Percentiles rank a stretch among this genome's conserved stretches.
Evolutionary conservation across 2,329 filamentous ascomycete genomes (phyloP).

Genomic region (Pseudogymnoascus pannorum): DNA sequence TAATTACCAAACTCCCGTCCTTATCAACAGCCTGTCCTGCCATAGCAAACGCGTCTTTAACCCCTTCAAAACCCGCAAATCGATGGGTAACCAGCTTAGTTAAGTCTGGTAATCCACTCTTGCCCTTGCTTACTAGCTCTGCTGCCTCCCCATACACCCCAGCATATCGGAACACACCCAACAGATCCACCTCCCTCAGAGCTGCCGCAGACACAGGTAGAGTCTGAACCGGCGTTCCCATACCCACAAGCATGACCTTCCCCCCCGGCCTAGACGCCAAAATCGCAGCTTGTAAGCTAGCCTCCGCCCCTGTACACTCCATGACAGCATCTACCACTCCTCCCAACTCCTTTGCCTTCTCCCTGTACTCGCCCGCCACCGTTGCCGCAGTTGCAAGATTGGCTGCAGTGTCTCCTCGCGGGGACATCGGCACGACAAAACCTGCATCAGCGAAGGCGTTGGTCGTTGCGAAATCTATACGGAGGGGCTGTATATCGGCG

Average conservation of each 20-base stretch:
- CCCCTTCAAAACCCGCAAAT: slow-evolving; percentile 53
- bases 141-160: slow-evolving; percentile 65
- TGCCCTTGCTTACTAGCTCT: slow-evolving; percentile 58
- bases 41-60: slow-evolving; percentile 68
- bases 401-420: slow-evolving; percentile 68
- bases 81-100: neutral
- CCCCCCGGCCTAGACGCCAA: slow-evolving; percentile 65
- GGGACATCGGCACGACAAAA: slow-evolving; percentile 54
- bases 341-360: slow-evolving; percentile 43
- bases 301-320: slow-evolving; percentile 72
- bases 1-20: slow-evolving; percentile 71
- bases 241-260: slow-evolving; percentile 80
- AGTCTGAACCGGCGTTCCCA: slow-evolving; percentile 79
- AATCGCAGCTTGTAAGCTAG: slow-evolving; percentile 67
- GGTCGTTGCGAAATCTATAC: slow-evolving; percentile 68
- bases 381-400: slow-evolving; percentile 53
- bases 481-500: slow-evolving; percentile 76
- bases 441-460: slow-evolving; percentile 63
- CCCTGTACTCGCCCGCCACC: neutral
- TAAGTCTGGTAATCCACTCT: neutral
- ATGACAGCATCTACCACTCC: slow-evolving; percentile 69
- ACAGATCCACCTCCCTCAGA: slow-evolving; percentile 78
- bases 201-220: slow-evolving; percentile 91
- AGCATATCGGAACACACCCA: slow-evolving; percentile 84
- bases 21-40: slow-evolving; percentile 82